A percentile compares a stretch with the other conserved stretches of the same genome.
Conservation (phyloP, 345 rosid species). For the Corymbia maculata region DNA sequence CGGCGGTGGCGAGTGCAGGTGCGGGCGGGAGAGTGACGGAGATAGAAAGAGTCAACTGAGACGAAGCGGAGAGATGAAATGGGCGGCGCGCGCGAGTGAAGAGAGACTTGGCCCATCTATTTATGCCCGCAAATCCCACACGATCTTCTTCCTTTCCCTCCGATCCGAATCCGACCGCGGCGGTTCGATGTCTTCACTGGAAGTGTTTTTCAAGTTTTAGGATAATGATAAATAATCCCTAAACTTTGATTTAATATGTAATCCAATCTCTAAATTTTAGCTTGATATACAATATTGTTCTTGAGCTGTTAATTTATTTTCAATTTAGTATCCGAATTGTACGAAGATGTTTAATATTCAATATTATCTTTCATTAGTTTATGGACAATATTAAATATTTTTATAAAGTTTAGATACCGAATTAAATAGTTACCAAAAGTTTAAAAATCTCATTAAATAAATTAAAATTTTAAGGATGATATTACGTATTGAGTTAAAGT, state of each 20-base stretch:
- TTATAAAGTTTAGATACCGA: not conserved
- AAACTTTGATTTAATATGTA: not conserved
- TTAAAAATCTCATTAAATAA: not conserved
- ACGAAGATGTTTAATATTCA: too few species aligned
- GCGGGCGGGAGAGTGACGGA: not conserved
- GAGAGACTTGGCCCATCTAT: conserved; percentile 2
- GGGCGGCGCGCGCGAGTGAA: not conserved
- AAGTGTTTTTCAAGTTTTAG: not conserved
- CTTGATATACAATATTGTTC: rapidly evolving
- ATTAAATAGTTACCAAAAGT: not conserved
- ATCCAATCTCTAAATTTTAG: too few species aligned
- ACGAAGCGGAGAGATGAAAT: not conserved
- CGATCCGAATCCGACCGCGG: not conserved
- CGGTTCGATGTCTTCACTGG: not conserved
- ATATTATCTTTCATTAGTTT: too few species aligned
- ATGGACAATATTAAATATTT: not conserved
- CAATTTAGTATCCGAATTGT: too few species aligned
- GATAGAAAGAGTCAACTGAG: not conserved
- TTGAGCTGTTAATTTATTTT: too few species aligned
- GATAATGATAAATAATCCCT: too few species aligned
- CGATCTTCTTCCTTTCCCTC: not conserved
- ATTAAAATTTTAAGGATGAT: rapidly evolving
- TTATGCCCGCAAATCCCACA: not conserved
- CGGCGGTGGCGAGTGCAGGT: not conserved
- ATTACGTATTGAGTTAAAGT: not conserved